Percentiles rank a stretch among this genome's conserved stretches.
Conservation (phyloP, 495 filamentous ascomycete species). For the Neurospora sp. region DNA sequence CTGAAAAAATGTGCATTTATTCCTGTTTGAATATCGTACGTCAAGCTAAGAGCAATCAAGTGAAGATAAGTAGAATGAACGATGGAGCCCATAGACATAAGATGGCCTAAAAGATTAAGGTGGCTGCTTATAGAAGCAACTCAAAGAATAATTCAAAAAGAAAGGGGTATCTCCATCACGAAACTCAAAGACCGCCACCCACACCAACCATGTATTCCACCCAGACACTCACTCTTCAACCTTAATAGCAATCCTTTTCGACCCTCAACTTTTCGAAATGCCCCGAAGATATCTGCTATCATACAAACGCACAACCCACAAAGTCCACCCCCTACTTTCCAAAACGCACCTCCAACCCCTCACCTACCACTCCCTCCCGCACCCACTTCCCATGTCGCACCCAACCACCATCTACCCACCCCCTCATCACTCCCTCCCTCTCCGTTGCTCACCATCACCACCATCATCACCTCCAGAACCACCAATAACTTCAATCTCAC, state of each 20-base stretch:
- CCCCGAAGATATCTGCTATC: too few species aligned
- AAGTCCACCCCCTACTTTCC: background rate
- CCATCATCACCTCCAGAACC: background rate
- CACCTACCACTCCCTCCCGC: background rate
- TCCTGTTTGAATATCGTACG: too few species aligned
- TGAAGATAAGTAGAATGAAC: background rate
- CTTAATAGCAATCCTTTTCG: background rate
- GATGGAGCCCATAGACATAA: background rate
- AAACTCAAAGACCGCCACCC: background rate
- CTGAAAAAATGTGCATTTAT: too few species aligned
- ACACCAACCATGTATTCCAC: background rate
- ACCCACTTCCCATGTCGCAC: background rate
- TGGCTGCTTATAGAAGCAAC: background rate
- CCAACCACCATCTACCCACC: background rate
- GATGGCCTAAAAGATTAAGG: background rate
- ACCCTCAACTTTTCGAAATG: background rate
- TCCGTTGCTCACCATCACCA: background rate
- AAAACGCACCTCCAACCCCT: background rate
- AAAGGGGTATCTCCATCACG: background rate
- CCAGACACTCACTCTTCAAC: background rate
- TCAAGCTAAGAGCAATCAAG: background rate
- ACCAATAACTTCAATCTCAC: background rate
- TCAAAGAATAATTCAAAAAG: background rate
- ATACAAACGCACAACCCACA: background rate
- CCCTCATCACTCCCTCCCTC: constrained; percentile 1